phyloP scores from a whole-genome alignment of 768 basidiomycete genomes.

The Suillus discolor region DNA sequence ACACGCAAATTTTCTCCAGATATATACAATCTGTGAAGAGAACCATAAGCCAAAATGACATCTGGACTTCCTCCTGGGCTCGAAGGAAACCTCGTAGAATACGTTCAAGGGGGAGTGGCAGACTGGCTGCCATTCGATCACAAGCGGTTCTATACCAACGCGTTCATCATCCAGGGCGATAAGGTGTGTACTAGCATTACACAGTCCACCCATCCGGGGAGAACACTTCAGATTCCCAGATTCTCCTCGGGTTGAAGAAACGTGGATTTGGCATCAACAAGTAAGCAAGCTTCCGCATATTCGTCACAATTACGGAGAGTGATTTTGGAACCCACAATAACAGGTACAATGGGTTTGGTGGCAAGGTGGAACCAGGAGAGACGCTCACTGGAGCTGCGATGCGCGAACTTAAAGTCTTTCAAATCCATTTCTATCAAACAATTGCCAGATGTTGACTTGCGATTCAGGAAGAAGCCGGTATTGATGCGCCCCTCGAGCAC shows the following conservation, averaged over 20 bases:
- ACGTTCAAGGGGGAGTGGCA: constrained; percentile 41
- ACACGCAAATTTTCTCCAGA: neutral
- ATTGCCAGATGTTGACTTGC: neutral
- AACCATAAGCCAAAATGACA: constrained; percentile 1
- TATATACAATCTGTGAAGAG: neutral
- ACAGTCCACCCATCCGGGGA: neutral
- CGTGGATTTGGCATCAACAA: constrained; percentile 70
- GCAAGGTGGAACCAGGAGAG: constrained; percentile 81
- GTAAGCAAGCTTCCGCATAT: constrained; percentile 34
- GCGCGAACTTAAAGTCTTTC: constrained; percentile 69
- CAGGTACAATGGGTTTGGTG: constrained; percentile 90
- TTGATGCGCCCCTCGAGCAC: constrained; percentile 63
- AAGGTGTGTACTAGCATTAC: constrained; percentile 38
- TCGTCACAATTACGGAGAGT: neutral
- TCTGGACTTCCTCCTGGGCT: constrained; percentile 47
- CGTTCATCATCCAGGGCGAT: constrained; percentile 58
- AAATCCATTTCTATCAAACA: neutral
- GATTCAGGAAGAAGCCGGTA: constrained; percentile 80
- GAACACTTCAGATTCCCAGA: constrained; percentile 52
- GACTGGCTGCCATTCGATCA: constrained; percentile 51
- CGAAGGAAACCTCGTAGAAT: constrained; percentile 33
- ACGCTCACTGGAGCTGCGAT: constrained; percentile 66
- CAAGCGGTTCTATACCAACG: constrained; percentile 65
- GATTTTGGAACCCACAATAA: constrained; percentile 4
- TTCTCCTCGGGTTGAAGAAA: constrained; percentile 79